phyloP scores from a whole-genome alignment of 1,284 basidiomycete species.

The Erythrobasidium hasegawianum region DNA sequence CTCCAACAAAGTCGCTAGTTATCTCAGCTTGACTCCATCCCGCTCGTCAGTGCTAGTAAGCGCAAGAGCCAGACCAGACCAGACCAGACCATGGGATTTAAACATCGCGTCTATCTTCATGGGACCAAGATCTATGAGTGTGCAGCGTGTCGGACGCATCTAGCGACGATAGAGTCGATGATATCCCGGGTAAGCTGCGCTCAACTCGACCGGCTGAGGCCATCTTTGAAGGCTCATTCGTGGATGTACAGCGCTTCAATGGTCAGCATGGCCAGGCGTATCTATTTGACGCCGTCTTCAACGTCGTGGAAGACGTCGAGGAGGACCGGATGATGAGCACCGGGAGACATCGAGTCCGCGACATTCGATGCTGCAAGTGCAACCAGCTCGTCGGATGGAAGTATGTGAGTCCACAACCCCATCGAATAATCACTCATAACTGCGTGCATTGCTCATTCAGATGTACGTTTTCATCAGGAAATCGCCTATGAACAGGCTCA shows the following conservation, averaged over 20 bases:
- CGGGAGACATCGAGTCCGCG: constrained; percentile 90
- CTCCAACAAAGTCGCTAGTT: neutral
- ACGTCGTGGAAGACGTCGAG: constrained; percentile 78
- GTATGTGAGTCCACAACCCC: constrained; percentile 65
- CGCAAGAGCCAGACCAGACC: neutral
- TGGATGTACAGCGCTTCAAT: constrained; percentile 48
- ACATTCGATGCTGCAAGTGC: constrained; percentile 89
- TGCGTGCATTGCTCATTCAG: neutral
- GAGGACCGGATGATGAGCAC: constrained; percentile 95
- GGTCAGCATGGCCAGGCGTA: constrained; percentile 94
- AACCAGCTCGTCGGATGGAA: constrained; percentile 86
- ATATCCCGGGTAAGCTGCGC: constrained; percentile 69
- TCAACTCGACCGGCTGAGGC: neutral
- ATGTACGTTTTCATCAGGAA: constrained; percentile 59
- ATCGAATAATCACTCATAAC: neutral
- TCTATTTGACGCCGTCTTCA: constrained; percentile 87
- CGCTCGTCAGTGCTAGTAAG: neutral
- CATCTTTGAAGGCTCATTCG: neutral
- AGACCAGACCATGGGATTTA: constrained; percentile 38
- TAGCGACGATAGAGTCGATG: constrained; percentile 86
- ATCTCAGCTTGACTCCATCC: neutral
- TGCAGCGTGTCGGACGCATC: constrained; percentile 83
- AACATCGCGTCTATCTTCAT: constrained; percentile 42
- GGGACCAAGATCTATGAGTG: constrained; percentile 71
- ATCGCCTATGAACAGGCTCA: constrained; percentile 81